Conservation (phyloP, 352 stramenopile species). For the Elongisporangium senticosum region DNA sequence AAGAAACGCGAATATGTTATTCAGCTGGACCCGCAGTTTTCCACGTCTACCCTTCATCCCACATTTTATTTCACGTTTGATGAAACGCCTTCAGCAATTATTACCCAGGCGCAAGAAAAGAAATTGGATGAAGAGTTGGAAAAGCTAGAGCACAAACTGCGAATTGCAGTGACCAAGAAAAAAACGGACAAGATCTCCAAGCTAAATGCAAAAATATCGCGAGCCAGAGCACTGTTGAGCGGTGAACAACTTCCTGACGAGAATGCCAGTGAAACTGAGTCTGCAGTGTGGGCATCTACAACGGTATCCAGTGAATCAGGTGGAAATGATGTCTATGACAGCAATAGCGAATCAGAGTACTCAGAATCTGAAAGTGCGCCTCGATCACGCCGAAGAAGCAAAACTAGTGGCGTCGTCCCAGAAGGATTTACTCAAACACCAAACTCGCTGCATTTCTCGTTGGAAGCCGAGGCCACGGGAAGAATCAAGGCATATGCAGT, state of each 20-base stretch:
- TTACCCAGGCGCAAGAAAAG: conserved; percentile 87
- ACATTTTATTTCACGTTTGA: conserved; percentile 84
- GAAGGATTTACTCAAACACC: conserved; percentile 17
- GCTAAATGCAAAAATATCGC: conserved; percentile 76
- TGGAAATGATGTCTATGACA: conserved; percentile 62
- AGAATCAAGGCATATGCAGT: conserved; percentile 74
- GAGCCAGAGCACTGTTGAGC: conserved; percentile 71
- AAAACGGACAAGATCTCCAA: conserved; percentile 86
- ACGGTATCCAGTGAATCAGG: conserved; percentile 21
- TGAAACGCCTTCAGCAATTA: conserved; percentile 71
- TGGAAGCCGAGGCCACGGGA: conserved; percentile 79
- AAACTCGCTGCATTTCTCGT: conserved; percentile 76
- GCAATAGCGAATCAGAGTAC: conserved; percentile 84
- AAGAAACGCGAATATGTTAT: conserved; percentile 88
- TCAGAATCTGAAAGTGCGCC: conserved; percentile 59
- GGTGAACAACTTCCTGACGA: conserved; percentile 68
- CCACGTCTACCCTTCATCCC: conserved; percentile 49
- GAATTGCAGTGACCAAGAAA: conserved; percentile 87
- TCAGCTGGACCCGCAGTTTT: conserved; percentile 73
- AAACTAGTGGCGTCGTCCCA: background rate
- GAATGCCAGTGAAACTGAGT: conserved; percentile 26
- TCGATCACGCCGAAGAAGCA: conserved; percentile 20
- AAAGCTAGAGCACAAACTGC: conserved; percentile 87
- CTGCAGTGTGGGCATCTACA: conserved; percentile 20
- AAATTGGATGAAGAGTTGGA: conserved; percentile 88